Evolutionary conservation across 192 early-diverging fungal species (phyloP).

Genomic region (Glomus cerebriforme): DNA sequence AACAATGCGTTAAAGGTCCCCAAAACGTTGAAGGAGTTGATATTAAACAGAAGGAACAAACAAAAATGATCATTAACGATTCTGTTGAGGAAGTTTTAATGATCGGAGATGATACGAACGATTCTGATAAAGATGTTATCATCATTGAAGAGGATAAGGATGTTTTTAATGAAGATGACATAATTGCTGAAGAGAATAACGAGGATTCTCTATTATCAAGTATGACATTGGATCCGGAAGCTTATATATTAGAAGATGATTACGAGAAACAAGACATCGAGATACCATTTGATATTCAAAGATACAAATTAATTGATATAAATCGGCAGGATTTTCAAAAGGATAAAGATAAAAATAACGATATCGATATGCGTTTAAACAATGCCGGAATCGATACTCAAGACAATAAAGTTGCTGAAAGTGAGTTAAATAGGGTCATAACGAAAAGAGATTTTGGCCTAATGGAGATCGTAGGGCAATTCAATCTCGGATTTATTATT

Average conservation of each 20-base stretch:
- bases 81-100: background rate
- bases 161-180: too few relatives aligned
- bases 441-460: constrained; percentile 75
- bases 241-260: background rate
- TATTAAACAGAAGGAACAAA: background rate
- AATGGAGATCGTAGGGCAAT: constrained; percentile 93
- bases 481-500: constrained; percentile 97
- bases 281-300: constrained; percentile 1
- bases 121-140: background rate
- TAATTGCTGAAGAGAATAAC: too few relatives aligned
- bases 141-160: background rate
- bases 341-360: background rate
- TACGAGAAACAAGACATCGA: background rate
- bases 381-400: background rate
- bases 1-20: background rate
- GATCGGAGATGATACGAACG: background rate
- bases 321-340: background rate
- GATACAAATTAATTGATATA: background rate
- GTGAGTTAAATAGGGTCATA: constrained; percentile 57
- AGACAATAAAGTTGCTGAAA: constrained; percentile 51
- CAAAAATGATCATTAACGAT: background rate
- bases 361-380: background rate
- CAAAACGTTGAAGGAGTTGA: background rate
- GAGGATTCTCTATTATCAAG: background rate
- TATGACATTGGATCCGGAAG: background rate